Evolutionary conservation across 2,329 filamentous ascomycete species (phyloP), one percentile per base, ranked within the genome.

Genomic region (Arthrinium phaeospermum): DNA sequence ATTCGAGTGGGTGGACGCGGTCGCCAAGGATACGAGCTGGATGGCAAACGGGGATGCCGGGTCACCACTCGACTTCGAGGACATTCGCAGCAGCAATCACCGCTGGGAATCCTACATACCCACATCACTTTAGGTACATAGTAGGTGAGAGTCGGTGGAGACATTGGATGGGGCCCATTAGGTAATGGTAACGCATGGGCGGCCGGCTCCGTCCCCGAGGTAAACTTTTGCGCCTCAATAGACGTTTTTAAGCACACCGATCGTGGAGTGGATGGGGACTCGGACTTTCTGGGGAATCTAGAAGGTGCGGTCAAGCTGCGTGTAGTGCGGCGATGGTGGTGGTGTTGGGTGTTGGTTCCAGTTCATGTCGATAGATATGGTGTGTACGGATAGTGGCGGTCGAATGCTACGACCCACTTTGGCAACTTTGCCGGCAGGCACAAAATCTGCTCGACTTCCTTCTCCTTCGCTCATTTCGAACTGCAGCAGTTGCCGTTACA

Each of bases 91-190:
- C 16, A 10, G 22, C 7, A 8, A 0, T 46, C 6, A 4, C 22
- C 4, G 13, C 49, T 51, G 49, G n/a, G n/a, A 49, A 22, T 49
- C 22, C 46, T 49, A 49, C 46, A 49, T 49, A 49, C 46, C 46
- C 46, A n/a, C 46, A 49, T n/a, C n/a, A 27, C 6, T 41, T 41
- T 41, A 41, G 37, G 37, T 41, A 37, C 57, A n/a, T n/a, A 22
- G 57, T 64, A 41, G 57, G 57, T 41, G 57, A 64, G 57, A 37
- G 57, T 64, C 34, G 34, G 57, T 64, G 57, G 57, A 64, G 57
- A 41, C 57, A 3, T 10, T 12, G 30, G 34, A 64, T 64, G 57
- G 57, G 14, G 57, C 19, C 61, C 41, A 46, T 68, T 68, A 68
- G 67, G 67, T 68, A 68, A 68, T 68, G 41, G 41, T 41, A 46